A percentile compares a stretch with the other conserved stretches of the same genome.
Evolutionary conservation across 768 basidiomycete genomes (phyloP).

Genomic region (Rhodosporidiobolus sp.): DNA sequence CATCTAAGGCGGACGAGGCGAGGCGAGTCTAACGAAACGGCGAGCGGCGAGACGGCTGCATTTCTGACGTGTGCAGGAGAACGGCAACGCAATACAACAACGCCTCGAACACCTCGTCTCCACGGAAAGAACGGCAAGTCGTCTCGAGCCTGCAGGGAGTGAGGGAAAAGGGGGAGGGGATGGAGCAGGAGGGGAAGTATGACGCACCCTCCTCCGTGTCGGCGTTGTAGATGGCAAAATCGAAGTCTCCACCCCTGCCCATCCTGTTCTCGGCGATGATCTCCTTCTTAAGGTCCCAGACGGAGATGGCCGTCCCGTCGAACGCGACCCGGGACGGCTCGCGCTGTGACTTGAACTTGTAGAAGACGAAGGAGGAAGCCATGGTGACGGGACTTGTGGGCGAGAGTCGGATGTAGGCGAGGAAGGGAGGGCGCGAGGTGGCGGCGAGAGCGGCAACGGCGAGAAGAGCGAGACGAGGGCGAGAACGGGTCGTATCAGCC

Average conservation of each 20-base stretch:
- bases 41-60: too few relatives aligned
- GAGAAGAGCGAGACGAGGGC: too few relatives aligned
- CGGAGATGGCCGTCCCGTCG: slow-evolving; percentile 97
- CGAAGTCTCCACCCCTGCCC: slow-evolving; percentile 89
- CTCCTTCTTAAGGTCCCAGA: slow-evolving; percentile 98
- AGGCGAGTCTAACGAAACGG: too few relatives aligned
- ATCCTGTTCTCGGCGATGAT: slow-evolving; percentile 94
- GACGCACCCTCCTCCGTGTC: slow-evolving; percentile 81
- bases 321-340: slow-evolving; percentile 93
- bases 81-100: neutral
- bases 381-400: neutral
- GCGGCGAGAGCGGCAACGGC: too few relatives aligned
- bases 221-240: slow-evolving; percentile 78
- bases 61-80: neutral
- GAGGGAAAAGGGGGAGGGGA: neutral
- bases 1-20: too few relatives aligned
- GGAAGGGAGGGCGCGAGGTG: too few relatives aligned
- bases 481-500: too few relatives aligned
- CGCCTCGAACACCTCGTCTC: neutral
- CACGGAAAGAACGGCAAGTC: neutral
- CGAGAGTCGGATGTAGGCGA: too few relatives aligned
- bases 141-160: neutral
- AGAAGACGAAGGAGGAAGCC: slow-evolving; percentile 38
- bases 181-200: neutral
- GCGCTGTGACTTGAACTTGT: slow-evolving; percentile 89